Percentiles rank a stretch among this genome's conserved stretches.
Conservation (phyloP, 2,329 filamentous ascomycete species). For the Alternaria sp. region DNA sequence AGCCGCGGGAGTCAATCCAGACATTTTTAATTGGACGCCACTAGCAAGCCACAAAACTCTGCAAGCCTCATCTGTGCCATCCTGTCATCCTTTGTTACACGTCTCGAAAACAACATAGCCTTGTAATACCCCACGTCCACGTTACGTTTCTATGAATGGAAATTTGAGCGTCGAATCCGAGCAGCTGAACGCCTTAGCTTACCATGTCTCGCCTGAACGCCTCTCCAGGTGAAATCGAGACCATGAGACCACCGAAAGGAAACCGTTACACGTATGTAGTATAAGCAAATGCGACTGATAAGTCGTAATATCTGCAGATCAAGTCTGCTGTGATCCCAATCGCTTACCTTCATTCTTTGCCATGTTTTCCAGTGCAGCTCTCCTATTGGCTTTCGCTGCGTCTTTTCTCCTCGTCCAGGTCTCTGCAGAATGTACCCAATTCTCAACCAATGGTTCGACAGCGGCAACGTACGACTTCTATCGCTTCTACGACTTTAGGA, state of each 20-base stretch:
- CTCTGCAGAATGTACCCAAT: conserved; percentile 17
- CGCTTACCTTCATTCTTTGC: background rate
- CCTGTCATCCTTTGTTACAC: background rate
- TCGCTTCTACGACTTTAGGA: conserved; percentile 27
- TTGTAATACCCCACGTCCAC: background rate
- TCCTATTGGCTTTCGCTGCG: background rate
- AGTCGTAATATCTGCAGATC: background rate
- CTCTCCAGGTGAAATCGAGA: background rate
- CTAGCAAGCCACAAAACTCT: conserved; percentile 6
- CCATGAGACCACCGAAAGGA: background rate
- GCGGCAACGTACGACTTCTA: conserved; percentile 21
- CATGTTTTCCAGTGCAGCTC: background rate
- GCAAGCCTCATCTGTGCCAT: background rate
- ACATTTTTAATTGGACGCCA: background rate
- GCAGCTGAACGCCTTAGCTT: background rate
- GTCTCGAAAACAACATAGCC: background rate
- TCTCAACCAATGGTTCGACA: conserved; percentile 19
- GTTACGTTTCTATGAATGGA: background rate
- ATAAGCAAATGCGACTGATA: conserved; percentile 1
- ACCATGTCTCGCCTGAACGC: background rate
- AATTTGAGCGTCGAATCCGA: background rate
- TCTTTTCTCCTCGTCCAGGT: background rate
- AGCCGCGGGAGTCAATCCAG: background rate
- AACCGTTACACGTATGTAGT: conserved; percentile 1
- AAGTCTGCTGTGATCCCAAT: background rate